phyloP scores from a whole-genome alignment of 495 filamentous ascomycete genomes.

The Penicillium dipodomyicola region DNA sequence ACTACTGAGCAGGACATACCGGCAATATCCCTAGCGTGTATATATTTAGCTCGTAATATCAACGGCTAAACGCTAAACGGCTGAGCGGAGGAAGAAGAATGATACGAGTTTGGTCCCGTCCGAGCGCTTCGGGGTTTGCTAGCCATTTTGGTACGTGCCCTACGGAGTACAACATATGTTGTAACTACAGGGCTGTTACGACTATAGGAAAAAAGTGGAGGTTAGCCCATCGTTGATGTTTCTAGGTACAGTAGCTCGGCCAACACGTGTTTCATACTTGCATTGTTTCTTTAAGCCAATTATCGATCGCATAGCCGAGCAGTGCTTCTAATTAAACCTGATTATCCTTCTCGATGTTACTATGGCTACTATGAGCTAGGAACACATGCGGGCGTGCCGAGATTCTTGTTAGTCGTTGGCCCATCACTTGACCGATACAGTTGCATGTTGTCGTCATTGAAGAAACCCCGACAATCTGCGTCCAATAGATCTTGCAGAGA shows the following conservation, averaged over 20 bases:
- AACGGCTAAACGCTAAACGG: slow-evolving; percentile 3
- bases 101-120: slow-evolving; percentile 8
- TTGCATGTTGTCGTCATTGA: slow-evolving; percentile 4
- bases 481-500: slow-evolving; percentile 3
- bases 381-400: neutral
- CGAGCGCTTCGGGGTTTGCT: slow-evolving; percentile 6
- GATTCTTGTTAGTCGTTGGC: neutral
- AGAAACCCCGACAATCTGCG: neutral
- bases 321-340: neutral
- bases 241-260: neutral
- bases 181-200: neutral
- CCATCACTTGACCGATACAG: neutral
- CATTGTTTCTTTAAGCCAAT: neutral
- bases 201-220: neutral
- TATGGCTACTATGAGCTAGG: neutral
- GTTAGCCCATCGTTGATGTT: neutral
- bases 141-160: neutral
- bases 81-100: neutral
- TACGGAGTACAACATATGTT: neutral
- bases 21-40: neutral
- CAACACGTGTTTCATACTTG: neutral
- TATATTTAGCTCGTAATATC: neutral
- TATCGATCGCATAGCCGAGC: neutral
- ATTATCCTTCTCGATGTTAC: neutral
- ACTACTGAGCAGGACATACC: neutral